Evolutionary conservation across 1,139 yeast species (phyloP).

Genomic region (Yamadazyma mexicana): DNA sequence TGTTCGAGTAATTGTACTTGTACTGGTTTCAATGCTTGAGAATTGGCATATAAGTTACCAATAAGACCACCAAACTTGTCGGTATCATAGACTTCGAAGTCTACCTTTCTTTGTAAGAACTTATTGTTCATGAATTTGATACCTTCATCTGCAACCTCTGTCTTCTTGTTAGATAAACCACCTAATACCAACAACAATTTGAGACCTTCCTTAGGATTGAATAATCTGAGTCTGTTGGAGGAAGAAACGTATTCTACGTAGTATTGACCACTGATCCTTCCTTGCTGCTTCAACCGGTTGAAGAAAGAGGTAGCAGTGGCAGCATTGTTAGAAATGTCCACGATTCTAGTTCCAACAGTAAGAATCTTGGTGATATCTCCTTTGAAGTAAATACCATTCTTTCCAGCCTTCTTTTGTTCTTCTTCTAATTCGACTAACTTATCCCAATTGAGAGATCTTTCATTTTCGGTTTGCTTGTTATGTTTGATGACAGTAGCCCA

Average conservation of each 20-base stretch:
- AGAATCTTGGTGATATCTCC: slow-evolving; percentile 50
- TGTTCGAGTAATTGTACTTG: slow-evolving; percentile 60
- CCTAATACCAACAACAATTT: slow-evolving; percentile 73
- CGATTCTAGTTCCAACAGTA: slow-evolving; percentile 57
- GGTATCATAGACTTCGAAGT: slow-evolving; percentile 63
- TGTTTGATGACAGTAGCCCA: slow-evolving; percentile 79
- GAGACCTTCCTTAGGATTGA: slow-evolving; percentile 70
- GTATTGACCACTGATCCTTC: slow-evolving; percentile 58
- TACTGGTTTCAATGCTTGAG: slow-evolving; percentile 52
- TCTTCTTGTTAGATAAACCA: slow-evolving; percentile 60
- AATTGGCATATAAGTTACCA: slow-evolving; percentile 63
- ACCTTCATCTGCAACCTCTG: slow-evolving; percentile 53
- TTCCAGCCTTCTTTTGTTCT: slow-evolving; percentile 51
- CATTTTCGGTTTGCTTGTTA: slow-evolving; percentile 66
- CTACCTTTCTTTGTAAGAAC: slow-evolving; percentile 71
- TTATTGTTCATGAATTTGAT: slow-evolving; percentile 54
- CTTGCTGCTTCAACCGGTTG: slow-evolving; percentile 67
- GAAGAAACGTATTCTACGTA: slow-evolving; percentile 70
- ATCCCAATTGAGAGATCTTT: slow-evolving; percentile 79
- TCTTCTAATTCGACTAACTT: slow-evolving; percentile 69
- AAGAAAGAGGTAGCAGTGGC: slow-evolving; percentile 74
- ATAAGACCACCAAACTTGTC: slow-evolving; percentile 84
- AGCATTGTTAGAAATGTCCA: slow-evolving; percentile 77
- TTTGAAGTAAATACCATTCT: slow-evolving; percentile 58
- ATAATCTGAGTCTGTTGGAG: slow-evolving; percentile 65